Evolutionary conservation across 1,284 basidiomycete genomes (phyloP).

Genomic region (Irpex sp.): DNA sequence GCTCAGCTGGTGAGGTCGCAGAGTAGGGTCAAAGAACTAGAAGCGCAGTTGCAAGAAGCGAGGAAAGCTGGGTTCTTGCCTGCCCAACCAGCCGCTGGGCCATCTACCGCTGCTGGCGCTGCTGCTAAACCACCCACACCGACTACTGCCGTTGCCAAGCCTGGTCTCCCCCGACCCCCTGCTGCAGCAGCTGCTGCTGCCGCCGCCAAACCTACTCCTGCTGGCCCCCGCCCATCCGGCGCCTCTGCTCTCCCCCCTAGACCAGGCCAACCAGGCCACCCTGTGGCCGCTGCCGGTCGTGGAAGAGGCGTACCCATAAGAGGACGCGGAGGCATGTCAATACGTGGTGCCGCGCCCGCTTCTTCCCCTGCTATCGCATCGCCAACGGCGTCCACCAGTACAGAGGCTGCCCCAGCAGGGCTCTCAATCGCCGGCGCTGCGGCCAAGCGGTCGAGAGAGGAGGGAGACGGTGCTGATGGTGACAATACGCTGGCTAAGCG

Average conservation of each 20-base stretch:
- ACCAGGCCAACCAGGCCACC: conserved; percentile 11
- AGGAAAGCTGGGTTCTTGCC: conserved; percentile 41
- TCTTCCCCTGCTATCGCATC: conserved; percentile 4
- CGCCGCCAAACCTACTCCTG: conserved; percentile 7
- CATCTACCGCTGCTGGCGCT: conserved; percentile 7
- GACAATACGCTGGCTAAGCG: conserved; percentile 70
- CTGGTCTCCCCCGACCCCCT: neutral
- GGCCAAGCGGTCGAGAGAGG: conserved; percentile 63
- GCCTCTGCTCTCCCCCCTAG: conserved; percentile 13
- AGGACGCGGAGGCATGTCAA: conserved; percentile 22
- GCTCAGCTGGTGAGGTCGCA: conserved; percentile 56
- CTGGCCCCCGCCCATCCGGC: conserved; percentile 1
- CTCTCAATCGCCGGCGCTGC: conserved; percentile 68
- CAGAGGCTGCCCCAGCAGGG: conserved; percentile 26
- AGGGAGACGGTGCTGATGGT: conserved; percentile 33
- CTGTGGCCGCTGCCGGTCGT: conserved; percentile 7
- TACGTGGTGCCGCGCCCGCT: conserved; percentile 31
- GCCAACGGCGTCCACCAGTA: conserved; percentile 14
- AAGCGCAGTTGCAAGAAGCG: conserved; percentile 56
- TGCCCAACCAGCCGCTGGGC: conserved; percentile 3
- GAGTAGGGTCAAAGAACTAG: conserved; percentile 59
- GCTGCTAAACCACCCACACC: conserved; percentile 9
- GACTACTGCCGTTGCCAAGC: conserved; percentile 8
- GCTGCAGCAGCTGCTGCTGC: conserved; percentile 17
- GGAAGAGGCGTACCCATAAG: conserved; percentile 22